Conservation (phyloP, 1,284 basidiomycete species). For the Papiliotrema fonsecae region DNA sequence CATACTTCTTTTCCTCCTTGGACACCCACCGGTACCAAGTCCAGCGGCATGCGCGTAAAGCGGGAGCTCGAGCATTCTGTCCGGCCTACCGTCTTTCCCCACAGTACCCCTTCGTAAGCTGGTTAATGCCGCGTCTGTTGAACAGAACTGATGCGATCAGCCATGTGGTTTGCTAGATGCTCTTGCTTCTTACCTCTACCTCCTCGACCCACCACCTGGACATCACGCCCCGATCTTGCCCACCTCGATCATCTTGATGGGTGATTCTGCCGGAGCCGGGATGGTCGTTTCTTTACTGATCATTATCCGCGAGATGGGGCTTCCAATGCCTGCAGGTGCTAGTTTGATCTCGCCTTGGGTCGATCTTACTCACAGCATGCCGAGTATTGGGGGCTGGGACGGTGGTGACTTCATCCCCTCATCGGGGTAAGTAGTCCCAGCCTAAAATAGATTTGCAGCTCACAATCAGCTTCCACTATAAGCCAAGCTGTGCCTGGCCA, state of each 20-base stretch:
- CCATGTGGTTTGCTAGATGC: slow-evolving; percentile 49
- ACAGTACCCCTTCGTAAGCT: slow-evolving; percentile 90
- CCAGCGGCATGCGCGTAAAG: slow-evolving; percentile 82
- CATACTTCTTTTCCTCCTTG: slow-evolving; percentile 45
- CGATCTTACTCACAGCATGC: slow-evolving; percentile 90
- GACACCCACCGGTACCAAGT: slow-evolving; percentile 62
- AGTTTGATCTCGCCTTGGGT: slow-evolving; percentile 85
- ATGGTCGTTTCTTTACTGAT: slow-evolving; percentile 78
- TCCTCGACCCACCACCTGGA: slow-evolving; percentile 63
- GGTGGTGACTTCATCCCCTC: slow-evolving; percentile 43
- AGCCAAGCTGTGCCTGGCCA: slow-evolving; percentile 46
- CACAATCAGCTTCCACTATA: slow-evolving; percentile 42
- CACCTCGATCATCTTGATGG: slow-evolving; percentile 73
- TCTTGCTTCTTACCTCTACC: slow-evolving; percentile 57
- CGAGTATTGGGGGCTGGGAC: slow-evolving; percentile 58
- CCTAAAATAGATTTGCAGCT: neutral
- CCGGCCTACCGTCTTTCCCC: slow-evolving; percentile 84
- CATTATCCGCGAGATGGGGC: slow-evolving; percentile 74
- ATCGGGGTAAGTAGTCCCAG: slow-evolving; percentile 25
- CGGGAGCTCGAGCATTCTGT: slow-evolving; percentile 71
- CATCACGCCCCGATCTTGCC: slow-evolving; percentile 73
- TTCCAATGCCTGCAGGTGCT: slow-evolving; percentile 79
- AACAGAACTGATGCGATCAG: slow-evolving; percentile 40
- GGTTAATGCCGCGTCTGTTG: neutral
- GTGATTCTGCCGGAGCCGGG: slow-evolving; percentile 91